Percentiles rank a stretch among this genome's conserved stretches.
These are phyloP conservation scores for Acer campestre DNA, from an alignment of 345 rosid species.

Conservation along the genomic window DNA sequence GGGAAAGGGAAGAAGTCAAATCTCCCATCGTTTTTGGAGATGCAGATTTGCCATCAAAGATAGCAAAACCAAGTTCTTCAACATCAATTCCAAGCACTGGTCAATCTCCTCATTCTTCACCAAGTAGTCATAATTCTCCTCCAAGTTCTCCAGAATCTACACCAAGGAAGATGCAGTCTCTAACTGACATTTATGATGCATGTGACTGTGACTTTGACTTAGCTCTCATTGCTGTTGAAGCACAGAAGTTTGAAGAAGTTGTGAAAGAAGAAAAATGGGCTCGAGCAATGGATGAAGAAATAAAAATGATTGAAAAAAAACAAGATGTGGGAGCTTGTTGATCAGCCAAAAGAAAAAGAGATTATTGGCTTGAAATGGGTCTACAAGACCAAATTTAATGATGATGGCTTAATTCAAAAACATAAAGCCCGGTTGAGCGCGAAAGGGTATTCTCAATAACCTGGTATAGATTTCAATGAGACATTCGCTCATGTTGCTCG, in stretches of 20 bases:
- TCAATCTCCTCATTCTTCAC: neutral
- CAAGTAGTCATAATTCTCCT: neutral
- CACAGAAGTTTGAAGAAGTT: neutral
- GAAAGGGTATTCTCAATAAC: neutral
- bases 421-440: neutral
- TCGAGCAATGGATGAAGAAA: slow-evolving; percentile 1
- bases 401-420: neutral
- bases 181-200: neutral
- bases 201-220: neutral
- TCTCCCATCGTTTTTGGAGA: neutral
- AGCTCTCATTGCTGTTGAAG: neutral
- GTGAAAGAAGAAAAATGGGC: neutral
- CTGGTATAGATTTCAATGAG: neutral
- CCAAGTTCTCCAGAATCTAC: neutral
- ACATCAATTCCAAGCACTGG: neutral
- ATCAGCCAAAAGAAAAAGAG: neutral
- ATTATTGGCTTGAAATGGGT: slow-evolving; percentile 2
- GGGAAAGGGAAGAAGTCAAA: neutral
- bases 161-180: neutral
- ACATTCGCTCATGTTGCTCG: neutral
- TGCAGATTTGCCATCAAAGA: too few relatives aligned
- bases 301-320: slow-evolving; percentile 4
- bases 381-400: too few relatives aligned
- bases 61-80: too few relatives aligned
- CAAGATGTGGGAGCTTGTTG: neutral